Percentiles rank a stretch among this genome's conserved stretches.
These are phyloP conservation scores for Cairneyella variabilis DNA, from an alignment of 495 filamentous ascomycete species.

Conservation along the genomic window DNA sequence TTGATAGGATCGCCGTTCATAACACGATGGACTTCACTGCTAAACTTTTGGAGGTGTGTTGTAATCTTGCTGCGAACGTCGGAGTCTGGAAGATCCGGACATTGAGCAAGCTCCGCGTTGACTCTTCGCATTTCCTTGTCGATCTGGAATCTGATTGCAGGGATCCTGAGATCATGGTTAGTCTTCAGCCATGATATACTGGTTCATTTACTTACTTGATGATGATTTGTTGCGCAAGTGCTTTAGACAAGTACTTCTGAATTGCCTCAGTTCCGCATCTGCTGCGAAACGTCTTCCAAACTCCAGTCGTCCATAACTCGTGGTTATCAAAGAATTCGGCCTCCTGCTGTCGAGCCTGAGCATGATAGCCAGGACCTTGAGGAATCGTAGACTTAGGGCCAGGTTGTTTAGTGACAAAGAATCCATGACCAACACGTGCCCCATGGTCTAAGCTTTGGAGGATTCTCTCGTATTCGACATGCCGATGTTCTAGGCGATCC, in stretches of 20 bases:
- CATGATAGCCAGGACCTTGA: slow-evolving; percentile 34
- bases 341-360: slow-evolving; percentile 53
- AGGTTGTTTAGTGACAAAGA: slow-evolving; percentile 60
- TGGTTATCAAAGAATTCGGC: slow-evolving; percentile 50
- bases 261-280: slow-evolving; percentile 58
- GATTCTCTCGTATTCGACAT: slow-evolving; percentile 54
- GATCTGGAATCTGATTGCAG: slow-evolving; percentile 55
- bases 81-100: slow-evolving; percentile 30
- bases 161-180: slow-evolving; percentile 41
- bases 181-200: background rate
- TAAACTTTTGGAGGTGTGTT: slow-evolving; percentile 37
- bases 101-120: slow-evolving; percentile 40
- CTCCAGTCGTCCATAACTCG: slow-evolving; percentile 30
- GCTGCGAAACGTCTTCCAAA: slow-evolving; percentile 41
- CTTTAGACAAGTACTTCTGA: slow-evolving; percentile 47
- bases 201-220: slow-evolving; percentile 34
- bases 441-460: slow-evolving; percentile 44
- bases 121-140: slow-evolving; percentile 43
- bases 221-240: slow-evolving; percentile 54
- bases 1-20: slow-evolving; percentile 26
- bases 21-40: slow-evolving; percentile 30
- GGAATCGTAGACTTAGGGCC: slow-evolving; percentile 33
- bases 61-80: slow-evolving; percentile 36
- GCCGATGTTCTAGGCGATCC: slow-evolving; percentile 48
- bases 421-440: slow-evolving; percentile 53